Conservation (phyloP, 441 rosid genomes). For the Aquilaria agallochum region DNA sequence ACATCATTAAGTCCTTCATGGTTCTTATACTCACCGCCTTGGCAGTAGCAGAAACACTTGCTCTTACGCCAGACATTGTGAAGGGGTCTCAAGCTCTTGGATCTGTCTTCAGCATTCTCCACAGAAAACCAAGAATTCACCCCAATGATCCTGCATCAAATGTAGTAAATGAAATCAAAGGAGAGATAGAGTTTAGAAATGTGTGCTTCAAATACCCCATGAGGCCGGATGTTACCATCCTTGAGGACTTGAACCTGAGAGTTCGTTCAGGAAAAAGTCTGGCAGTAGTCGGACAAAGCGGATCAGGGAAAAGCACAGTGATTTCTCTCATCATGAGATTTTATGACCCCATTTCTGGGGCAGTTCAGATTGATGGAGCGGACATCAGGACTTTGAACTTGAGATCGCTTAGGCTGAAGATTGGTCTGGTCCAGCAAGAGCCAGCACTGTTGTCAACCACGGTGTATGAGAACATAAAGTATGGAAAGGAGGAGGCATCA, state of each 20-base stretch:
- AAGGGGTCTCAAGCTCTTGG: slow-evolving; percentile 82
- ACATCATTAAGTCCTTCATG: slow-evolving; percentile 64
- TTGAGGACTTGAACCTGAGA: slow-evolving; percentile 44
- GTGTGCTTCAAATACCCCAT: slow-evolving; percentile 67
- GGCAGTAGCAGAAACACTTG: slow-evolving; percentile 72
- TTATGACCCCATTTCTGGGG: slow-evolving; percentile 57
- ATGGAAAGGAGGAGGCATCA: slow-evolving; percentile 58
- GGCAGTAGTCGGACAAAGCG: slow-evolving; percentile 79
- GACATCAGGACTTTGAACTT: slow-evolving; percentile 55
- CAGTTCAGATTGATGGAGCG: slow-evolving; percentile 52
- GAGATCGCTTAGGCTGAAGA: slow-evolving; percentile 52
- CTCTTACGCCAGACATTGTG: slow-evolving; percentile 77
- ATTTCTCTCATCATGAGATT: slow-evolving; percentile 67
- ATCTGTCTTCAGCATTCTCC: slow-evolving; percentile 61
- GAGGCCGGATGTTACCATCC: slow-evolving; percentile 52
- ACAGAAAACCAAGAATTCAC: slow-evolving; percentile 45
- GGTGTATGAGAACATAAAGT: slow-evolving; percentile 67
- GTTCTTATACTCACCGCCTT: slow-evolving; percentile 64
- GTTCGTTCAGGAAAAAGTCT: slow-evolving; percentile 56
- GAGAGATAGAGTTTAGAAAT: slow-evolving; percentile 53
- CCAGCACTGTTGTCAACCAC: slow-evolving; percentile 78
- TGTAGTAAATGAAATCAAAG: slow-evolving; percentile 37
- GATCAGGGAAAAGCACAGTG: slow-evolving; percentile 83
- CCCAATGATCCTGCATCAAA: slow-evolving; percentile 37
- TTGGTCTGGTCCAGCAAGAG: slow-evolving; percentile 81